phyloP scores from a whole-genome alignment of 805 yeast genomes.

The Saturnispora diversa region DNA sequence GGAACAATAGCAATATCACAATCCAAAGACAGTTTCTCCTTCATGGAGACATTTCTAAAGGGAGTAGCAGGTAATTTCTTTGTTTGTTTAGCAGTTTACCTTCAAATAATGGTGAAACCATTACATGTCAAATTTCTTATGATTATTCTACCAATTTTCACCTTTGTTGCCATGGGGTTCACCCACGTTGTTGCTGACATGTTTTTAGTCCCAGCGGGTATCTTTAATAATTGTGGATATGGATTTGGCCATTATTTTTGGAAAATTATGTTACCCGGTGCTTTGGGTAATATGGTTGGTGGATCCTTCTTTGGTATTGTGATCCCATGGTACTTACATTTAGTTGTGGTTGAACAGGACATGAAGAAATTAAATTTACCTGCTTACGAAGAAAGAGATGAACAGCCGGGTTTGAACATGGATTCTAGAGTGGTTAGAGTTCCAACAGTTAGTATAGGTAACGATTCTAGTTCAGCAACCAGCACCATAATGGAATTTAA shows the following conservation, averaged over 20 bases:
- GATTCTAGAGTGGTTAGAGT: constrained; percentile 70
- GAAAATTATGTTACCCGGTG: constrained; percentile 65
- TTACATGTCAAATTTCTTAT: constrained; percentile 62
- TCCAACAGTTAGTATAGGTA: constrained; percentile 4
- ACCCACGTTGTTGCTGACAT: constrained; percentile 81
- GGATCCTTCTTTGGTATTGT: constrained; percentile 58
- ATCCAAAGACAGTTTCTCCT: constrained; percentile 37
- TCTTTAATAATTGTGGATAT: constrained; percentile 57
- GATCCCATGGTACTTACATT: constrained; percentile 66
- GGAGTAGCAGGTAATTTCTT: constrained; percentile 72
- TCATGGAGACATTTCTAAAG: constrained; percentile 58
- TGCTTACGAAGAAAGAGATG: constrained; percentile 62
- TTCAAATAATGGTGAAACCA: constrained; percentile 74
- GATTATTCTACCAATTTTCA: constrained; percentile 61
- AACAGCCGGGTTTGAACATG: constrained; percentile 68
- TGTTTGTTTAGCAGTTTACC: constrained; percentile 66
- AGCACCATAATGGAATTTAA: constrained; percentile 14
- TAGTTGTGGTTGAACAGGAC: constrained; percentile 66
- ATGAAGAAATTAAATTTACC: constrained; percentile 56
- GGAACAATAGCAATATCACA: constrained; percentile 45
- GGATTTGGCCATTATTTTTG: constrained; percentile 60
- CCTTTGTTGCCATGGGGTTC: constrained; percentile 72
- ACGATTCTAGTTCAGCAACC: constrained; percentile 4
- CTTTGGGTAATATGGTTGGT: constrained; percentile 73
- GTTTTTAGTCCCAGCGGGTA: constrained; percentile 58